Evolutionary conservation across 1,139 yeast genomes (phyloP), one percentile per base, ranked within the genome.

Genomic region (Meyerozyma guilliermondii): DNA sequence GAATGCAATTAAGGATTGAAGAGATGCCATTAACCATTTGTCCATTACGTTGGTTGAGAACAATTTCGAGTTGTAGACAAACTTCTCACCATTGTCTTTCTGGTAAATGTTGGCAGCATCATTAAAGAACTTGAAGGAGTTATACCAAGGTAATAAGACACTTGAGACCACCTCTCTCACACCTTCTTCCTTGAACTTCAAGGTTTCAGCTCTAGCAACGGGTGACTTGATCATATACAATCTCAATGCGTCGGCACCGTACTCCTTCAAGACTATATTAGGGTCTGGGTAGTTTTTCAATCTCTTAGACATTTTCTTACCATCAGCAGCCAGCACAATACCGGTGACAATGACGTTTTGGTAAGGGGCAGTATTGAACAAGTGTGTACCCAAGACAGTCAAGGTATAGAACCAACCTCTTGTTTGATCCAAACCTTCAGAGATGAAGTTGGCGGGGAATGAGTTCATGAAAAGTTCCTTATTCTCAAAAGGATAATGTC

Each of bases 341-440:
- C 99, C 99, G 39, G 91, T 78, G 43, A 94, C 98, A 64, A 92
- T 88, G 54, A 92, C 96, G 63, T 94, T 94, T 67, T 92, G 76
- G 75, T 87, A 94, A 39, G 98, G 98, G 49, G 95, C 95, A 46
- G 83, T 79, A 57, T 86, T 85, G 71, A 92, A 92, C 58, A 94
- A 73, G 56, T 92, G 98, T 46, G 96, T 88, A 63, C 98, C 98
- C 58, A 94, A 76, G 23, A 94, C 97, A 36, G 96, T 84, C 63
- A 94, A 76, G 41, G 98, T 92, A 68, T 94, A 94, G 71, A 94
- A 94, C 99, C 99, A 92, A 62, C 99, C 99, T 80, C 99, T 87
- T 42, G 99, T 92, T 74, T 92, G 99, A 71, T 92, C 99, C 56
- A 92, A 80, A 70, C 99, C 99, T 74, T 92, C 99, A 47, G 97